Conservation (phyloP, 164 flowering plant species). For the Macadamia integrifolia region DNA sequence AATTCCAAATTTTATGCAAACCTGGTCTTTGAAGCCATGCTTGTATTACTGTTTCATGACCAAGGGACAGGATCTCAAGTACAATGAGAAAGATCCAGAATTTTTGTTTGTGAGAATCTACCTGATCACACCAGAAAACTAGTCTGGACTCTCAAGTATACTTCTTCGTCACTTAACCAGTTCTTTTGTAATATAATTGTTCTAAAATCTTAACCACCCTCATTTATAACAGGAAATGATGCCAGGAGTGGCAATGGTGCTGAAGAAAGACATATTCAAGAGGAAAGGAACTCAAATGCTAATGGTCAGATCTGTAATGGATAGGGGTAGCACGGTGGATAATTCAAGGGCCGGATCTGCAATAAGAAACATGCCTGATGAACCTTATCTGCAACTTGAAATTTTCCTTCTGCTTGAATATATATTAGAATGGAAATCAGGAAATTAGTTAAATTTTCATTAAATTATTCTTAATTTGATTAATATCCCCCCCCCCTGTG, state of each 20-base stretch:
- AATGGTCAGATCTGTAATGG: conserved; percentile 39
- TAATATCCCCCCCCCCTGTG: too few relatives aligned
- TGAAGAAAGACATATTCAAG: conserved; percentile 43
- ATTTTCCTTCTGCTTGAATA: too few relatives aligned
- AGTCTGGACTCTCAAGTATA: conserved; percentile 95
- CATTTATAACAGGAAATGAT: conserved; percentile 57
- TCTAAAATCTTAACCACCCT: conserved; percentile 1
- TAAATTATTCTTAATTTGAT: too few relatives aligned
- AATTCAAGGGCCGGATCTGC: conserved; percentile 36
- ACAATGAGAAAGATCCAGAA: conserved; percentile 35
- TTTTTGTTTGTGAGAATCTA: conserved; percentile 46
- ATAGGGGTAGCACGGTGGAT: conserved; percentile 43
- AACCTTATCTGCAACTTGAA: conserved; percentile 24
- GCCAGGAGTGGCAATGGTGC: conserved; percentile 51
- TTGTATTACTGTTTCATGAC: conserved; percentile 65
- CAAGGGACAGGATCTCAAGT: conserved; percentile 29
- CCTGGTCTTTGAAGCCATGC: conserved; percentile 93
- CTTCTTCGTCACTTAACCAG: conserved; percentile 3
- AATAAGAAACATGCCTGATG: conserved; percentile 27
- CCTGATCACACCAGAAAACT: conserved; percentile 87
- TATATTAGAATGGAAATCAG: too few relatives aligned
- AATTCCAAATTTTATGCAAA: conserved; percentile 74
- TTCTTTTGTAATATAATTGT: conserved; percentile 1
- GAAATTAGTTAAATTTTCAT: too few relatives aligned
- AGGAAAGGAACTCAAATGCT: conserved; percentile 27